Base-by-base conservation (phyloP, 768 basidiomycete species). In the Gloeophyllum trabeum region DNA sequence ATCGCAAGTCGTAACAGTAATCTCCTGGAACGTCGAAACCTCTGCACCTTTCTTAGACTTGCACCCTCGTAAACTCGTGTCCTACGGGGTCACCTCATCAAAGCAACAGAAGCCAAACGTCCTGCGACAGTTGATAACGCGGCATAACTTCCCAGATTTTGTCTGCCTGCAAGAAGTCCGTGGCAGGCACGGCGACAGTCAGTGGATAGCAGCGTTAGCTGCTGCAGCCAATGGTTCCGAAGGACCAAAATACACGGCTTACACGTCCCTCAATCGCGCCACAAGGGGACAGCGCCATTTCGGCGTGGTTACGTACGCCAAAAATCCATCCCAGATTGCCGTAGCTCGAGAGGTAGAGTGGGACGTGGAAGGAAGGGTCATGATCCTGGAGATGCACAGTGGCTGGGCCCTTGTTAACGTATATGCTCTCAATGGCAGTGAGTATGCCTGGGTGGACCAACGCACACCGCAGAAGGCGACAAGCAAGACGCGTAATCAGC, bases 381-480 rank as follows among this genome's bases (percentile, higher is more conserved):
- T 51, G 34, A 49, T 55, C 28, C 44, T 55, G 13, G 54, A 52
- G 47, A 46, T 55, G 48, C 43, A 46, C 45, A 36, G 43, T 12
- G 51, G 54, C 12, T 53, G 51, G 51, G 54, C 51, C 10, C 47
- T 55, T 24, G 46, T 55, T 43, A 52, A 55, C 43, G 51, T 55
- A 34, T 55, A 55, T 42, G 54, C 54, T 26, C 41, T 55, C 10
- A 55, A 55, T 43, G 51, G 54, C 41, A 55, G 50, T 44, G 54
- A 54, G 45, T 51, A 48, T 42, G 45, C 49, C 48, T 55, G 54
- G 54, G 43, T 46, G 16, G 51, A 53, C 41, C 46, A 48, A 12
- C 7, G 28, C 16, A 30, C 28, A 7, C 28, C 7, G 28, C 10
- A 7, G 7, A 30, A 16, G 7, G 16, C 16, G 28, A 30, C 28